Evolutionary conservation across 768 basidiomycete genomes (phyloP), one percentile per base, ranked within the genome.

Genomic region (Leccinum rimulosum): DNA sequence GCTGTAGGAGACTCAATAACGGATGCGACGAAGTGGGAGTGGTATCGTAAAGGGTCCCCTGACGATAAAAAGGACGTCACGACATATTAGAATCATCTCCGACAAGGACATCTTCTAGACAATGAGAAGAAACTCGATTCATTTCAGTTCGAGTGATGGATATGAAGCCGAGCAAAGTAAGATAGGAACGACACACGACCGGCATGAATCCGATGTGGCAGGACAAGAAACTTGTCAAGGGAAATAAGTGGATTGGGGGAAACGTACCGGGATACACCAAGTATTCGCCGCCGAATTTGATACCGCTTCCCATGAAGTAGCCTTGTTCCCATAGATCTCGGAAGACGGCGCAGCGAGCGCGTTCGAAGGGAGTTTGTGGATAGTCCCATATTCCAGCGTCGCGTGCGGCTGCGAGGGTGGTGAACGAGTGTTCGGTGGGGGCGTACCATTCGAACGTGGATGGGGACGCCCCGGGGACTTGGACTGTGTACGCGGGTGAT

Each of bases 281-380:
- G 73, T 93, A 98, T 66, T 98, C 95, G 2, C 95, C 95, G 6
- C 97, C 97, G 68, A 99, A 99, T 72, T 89, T 91, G 73, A 95
- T 85, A 0, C 95, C 95, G 0, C 84, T 84, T 50, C 95, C 95
- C 84, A 97, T 83, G 71, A 84, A 97, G 70, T 88, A 87, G 0
- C 91, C 92, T 73, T 88, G 83, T 61, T 87, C 84, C 89, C 91
- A 93, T 12, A 97, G 71, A 62, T 85, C 86, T 48, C 81, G 80
- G 70, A 94, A 96, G 10, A 94, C 88, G 10, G 80, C 85, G 61
- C 91, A 94, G 56, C 85, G 80, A 11, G 94, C 92, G 3, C 83
- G 79, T 69, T 96, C 88, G 45, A 79, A 70, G 2, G 83, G 74
- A 3, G 77, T 86, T 4, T 79, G 73, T 0, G 93, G 93, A 68